A percentile compares a stretch with the other conserved stretches of the same genome.
phyloP scores from a whole-genome alignment of 169 alveolate species.

The Plasmodium fragile region DNA sequence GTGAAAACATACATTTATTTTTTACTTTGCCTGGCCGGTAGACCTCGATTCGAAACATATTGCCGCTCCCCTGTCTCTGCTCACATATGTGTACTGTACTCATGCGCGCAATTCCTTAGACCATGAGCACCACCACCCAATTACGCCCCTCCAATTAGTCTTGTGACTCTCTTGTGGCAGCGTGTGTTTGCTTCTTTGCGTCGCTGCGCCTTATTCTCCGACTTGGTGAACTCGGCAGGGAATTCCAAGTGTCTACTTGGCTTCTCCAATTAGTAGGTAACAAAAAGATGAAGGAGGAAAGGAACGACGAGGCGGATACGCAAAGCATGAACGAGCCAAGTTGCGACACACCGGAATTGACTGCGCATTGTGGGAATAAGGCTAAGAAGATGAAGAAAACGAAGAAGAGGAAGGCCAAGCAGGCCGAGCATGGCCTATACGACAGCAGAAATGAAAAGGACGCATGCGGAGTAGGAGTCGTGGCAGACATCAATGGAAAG shows the following conservation, averaged over 20 bases:
- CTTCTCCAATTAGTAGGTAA: neutral
- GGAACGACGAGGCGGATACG: neutral
- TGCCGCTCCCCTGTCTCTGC: neutral
- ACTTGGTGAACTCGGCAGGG: neutral
- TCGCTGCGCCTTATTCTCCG: neutral
- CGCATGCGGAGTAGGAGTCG: conserved; percentile 86
- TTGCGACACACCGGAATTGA: neutral
- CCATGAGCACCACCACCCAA: neutral
- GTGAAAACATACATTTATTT: neutral
- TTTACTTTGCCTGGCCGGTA: neutral
- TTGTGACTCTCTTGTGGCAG: neutral
- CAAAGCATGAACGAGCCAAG: neutral
- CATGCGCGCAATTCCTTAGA: neutral
- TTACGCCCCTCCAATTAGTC: neutral
- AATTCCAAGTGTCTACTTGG: neutral
- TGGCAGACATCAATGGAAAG: conserved; percentile 78
- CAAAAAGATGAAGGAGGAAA: neutral
- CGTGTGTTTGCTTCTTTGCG: neutral
- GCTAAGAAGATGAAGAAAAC: neutral
- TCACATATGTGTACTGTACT: neutral
- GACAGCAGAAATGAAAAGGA: conserved; percentile 80
- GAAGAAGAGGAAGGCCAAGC: conserved; percentile 9
- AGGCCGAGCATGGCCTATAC: conserved; percentile 75
- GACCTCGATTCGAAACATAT: neutral
- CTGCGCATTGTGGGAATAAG: neutral